A percentile compares a stretch with the other conserved stretches of the same genome.
Evolutionary conservation across 768 basidiomycete genomes (phyloP).

Genomic region (Phallus indusiatus): DNA sequence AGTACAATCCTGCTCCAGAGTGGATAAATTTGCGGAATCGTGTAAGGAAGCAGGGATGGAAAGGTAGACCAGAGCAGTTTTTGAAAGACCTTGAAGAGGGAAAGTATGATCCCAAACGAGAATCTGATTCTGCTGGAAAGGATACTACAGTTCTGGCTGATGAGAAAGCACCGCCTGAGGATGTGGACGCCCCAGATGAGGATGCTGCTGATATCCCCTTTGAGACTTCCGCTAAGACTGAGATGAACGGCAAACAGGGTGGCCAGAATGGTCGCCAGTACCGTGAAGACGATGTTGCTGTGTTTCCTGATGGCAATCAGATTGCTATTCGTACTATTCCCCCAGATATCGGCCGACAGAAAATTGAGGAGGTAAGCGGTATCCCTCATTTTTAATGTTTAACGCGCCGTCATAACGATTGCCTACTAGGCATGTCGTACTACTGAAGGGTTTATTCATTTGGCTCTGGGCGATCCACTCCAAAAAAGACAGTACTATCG

Average conservation of each 20-base stretch:
- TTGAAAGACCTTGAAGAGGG: conserved; percentile 75
- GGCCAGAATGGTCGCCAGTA: conserved; percentile 32
- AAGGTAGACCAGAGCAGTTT: conserved; percentile 61
- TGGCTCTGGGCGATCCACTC: conserved; percentile 85
- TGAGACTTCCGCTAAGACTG: conserved; percentile 30
- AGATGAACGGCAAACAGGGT: conserved; percentile 47
- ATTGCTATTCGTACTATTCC: conserved; percentile 94
- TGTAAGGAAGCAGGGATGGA: conserved; percentile 80
- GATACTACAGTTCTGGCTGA: conserved; percentile 11
- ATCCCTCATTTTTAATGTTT: conserved; percentile 3
- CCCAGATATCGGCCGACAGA: conserved; percentile 81
- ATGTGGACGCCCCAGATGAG: conserved; percentile 51
- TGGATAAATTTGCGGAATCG: conserved; percentile 62
- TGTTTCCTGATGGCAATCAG: conserved; percentile 72
- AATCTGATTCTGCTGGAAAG: conserved; percentile 32
- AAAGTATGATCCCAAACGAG: conserved; percentile 72
- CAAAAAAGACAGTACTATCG: conserved; percentile 93
- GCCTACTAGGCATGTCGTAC: conserved; percentile 56
- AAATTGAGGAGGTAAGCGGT: conserved; percentile 73
- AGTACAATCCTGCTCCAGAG: conserved; percentile 76
- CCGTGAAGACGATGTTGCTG: conserved; percentile 57
- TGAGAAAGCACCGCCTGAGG: conserved; percentile 6
- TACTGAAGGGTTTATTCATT: conserved; percentile 75
- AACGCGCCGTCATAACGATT: conserved; percentile 9
- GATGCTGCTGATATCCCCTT: conserved; percentile 52